Percentiles rank a stretch among this genome's conserved stretches.
phyloP scores from a whole-genome alignment of 2,329 filamentous ascomycete genomes.

The Paramyrothecium roridum region DNA sequence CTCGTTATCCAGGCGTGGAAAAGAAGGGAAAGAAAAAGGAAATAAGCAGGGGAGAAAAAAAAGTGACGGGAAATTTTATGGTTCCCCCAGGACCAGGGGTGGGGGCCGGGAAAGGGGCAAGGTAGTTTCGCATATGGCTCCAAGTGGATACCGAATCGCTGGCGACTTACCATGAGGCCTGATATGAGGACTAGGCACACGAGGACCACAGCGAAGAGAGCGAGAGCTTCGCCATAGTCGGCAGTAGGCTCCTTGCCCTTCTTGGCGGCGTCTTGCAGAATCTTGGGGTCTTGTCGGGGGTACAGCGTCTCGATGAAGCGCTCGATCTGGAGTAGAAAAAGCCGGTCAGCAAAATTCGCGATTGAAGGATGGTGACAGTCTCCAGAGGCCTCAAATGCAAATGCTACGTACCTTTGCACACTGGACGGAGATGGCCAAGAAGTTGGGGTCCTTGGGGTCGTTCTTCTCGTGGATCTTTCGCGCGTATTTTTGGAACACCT shows the following conservation, averaged over 20 bases:
- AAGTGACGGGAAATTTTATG: no score
- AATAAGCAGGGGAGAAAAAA: background rate
- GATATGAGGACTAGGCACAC: conserved; percentile 70
- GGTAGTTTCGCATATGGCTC: background rate
- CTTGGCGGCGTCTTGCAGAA: conserved; percentile 39
- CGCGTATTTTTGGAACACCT: conserved; percentile 75
- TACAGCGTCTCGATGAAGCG: conserved; percentile 94
- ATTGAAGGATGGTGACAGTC: no score
- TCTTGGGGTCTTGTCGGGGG: conserved; percentile 74
- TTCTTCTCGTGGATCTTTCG: conserved; percentile 90
- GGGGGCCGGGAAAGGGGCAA: background rate
- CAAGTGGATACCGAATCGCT: background rate
- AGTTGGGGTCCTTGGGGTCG: conserved; percentile 88
- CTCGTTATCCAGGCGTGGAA: background rate
- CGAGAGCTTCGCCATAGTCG: conserved; percentile 57
- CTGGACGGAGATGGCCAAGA: conserved; percentile 83
- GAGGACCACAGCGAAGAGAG: conserved; percentile 66
- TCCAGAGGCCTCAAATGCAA: background rate
- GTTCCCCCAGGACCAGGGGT: background rate
- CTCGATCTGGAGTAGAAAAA: conserved; percentile 62
- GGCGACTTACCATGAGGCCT: conserved; percentile 70
- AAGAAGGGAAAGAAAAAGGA: background rate
- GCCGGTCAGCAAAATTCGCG: no score
- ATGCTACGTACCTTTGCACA: conserved; percentile 68
- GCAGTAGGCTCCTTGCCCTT: conserved; percentile 39